Base-by-base conservation (phyloP, 352 stramenopile species). In the Pythium monospermum region DNA sequence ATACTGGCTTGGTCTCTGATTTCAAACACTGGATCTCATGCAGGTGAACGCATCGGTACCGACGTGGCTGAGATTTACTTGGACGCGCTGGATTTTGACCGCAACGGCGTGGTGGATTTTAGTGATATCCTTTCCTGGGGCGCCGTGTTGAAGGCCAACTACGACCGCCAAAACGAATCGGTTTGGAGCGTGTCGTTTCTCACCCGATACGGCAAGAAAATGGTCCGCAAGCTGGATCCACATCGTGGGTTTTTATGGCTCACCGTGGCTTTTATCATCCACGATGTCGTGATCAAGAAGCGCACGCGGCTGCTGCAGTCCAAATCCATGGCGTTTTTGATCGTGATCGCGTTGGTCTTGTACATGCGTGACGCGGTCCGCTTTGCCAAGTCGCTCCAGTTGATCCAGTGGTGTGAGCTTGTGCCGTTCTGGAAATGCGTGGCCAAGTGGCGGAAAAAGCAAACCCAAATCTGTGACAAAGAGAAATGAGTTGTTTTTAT, bases 41-140 rank as follows among this genome's bases (percentile, higher is more conserved):
- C 25, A 91, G 81, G 78, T 16, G 76, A 88, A 39, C 62, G 62
- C 10, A 87, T 93, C 16, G 71, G 56, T 50, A 36, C 52, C 12
- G 32, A 66, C 7, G 69, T 76, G 36, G 73, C 82, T 6, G 59
- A 83, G 6, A 64, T 47, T 33, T 93, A 93, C 48, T 49, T 89
- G 8, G 50, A 80, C 32, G 80, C 79, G 31, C 66, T 93, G 15
- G 82, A 93, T 57, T 91, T 74, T 37, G 80, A 93, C 28, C 56
- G 57, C 26, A 85, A 91, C 41, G 79, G 82, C 3, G 62, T 82
- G 0, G 79, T 91, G 7, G 79, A 93, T 46, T 87, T 93, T 43
- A 54, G 45, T 3, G 82, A 93, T 57, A 79, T 93, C 38, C 55
- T 93, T 3, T 90, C 78, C 3, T 91, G 82, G 76, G 69, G 68